These are phyloP conservation scores for Phialocephala subalpina DNA, from an alignment of 2,329 filamentous ascomycete genomes.

Conservation along the genomic window DNA sequence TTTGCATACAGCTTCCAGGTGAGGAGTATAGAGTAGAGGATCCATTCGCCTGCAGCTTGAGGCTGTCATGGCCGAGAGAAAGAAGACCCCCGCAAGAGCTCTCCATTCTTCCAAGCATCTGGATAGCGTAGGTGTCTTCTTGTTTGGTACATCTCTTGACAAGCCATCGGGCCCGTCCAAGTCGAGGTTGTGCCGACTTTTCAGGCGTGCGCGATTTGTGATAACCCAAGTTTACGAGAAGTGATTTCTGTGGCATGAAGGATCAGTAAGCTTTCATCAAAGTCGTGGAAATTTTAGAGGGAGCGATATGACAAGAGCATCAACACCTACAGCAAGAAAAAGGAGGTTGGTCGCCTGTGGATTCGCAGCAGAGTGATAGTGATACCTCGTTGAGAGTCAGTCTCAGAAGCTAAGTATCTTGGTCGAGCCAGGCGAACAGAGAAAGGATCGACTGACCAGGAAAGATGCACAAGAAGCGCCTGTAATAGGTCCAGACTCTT, in stretches of 20 bases:
- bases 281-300: neutral
- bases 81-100: conserved; percentile 31
- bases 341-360: conserved; percentile 34
- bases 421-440: neutral
- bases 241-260: conserved; percentile 9
- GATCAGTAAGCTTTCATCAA: neutral
- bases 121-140: neutral
- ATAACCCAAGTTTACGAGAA: conserved; percentile 20
- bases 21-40: conserved; percentile 16
- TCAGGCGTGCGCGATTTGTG: conserved; percentile 11
- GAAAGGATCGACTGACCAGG: conserved; percentile 30
- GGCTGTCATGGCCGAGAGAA: conserved; percentile 19
- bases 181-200: conserved; percentile 10
- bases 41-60: conserved; percentile 19
- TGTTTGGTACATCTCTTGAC: neutral
- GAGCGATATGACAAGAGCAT: neutral
- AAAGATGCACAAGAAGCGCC: conserved; percentile 39
- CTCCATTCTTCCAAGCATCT: conserved; percentile 33
- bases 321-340: conserved; percentile 12
- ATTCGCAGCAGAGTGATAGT: conserved; percentile 32
- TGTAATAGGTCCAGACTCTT: conserved; percentile 42
- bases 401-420: neutral
- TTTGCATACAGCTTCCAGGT: conserved; percentile 24
- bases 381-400: conserved; percentile 19
- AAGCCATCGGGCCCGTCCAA: conserved; percentile 17